Evolutionary conservation across 2,329 filamentous ascomycete genomes (phyloP).

Genomic region (Fusarium burgessii): DNA sequence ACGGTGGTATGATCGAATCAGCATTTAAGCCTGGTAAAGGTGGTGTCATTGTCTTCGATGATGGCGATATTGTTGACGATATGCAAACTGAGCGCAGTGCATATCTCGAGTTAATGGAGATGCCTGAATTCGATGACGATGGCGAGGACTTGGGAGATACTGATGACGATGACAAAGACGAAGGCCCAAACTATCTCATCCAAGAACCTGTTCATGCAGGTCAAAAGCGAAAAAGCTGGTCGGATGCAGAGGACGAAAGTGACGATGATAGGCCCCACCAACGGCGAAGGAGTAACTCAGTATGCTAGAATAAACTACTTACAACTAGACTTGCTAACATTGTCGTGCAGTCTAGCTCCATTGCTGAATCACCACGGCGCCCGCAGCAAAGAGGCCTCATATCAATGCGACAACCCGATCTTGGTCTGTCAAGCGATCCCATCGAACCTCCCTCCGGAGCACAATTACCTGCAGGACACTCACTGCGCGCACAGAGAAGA

Average conservation of each 20-base stretch:
- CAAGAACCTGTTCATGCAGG: constrained; percentile 59
- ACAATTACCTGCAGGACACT: constrained; percentile 71
- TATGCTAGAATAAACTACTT: constrained; percentile 56
- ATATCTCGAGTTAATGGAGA: constrained; percentile 86
- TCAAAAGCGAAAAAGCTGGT: constrained; percentile 84
- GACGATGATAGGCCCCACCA: constrained; percentile 82
- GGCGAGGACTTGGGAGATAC: constrained; percentile 71
- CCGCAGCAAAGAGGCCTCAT: constrained; percentile 71
- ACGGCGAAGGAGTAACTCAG: constrained; percentile 88
- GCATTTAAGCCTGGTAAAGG: constrained; percentile 83
- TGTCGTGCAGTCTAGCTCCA: constrained; percentile 68
- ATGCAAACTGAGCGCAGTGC: constrained; percentile 80
- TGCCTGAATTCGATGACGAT: constrained; percentile 88
- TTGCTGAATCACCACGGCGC: constrained; percentile 72
- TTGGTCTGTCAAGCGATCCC: constrained; percentile 61
- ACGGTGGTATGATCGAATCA: constrained; percentile 77
- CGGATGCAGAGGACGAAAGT: constrained; percentile 76
- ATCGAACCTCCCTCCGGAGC: constrained; percentile 68
- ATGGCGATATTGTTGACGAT: constrained; percentile 92
- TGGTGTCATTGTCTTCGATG: constrained; percentile 93
- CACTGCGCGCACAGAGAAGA: constrained; percentile 77
- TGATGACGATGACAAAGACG: constrained; percentile 62
- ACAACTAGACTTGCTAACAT: constrained; percentile 30
- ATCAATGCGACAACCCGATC: constrained; percentile 62
- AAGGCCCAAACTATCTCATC: constrained; percentile 47